phyloP scores from a whole-genome alignment of 768 basidiomycete species.

The Lactarius hatsudake region DNA sequence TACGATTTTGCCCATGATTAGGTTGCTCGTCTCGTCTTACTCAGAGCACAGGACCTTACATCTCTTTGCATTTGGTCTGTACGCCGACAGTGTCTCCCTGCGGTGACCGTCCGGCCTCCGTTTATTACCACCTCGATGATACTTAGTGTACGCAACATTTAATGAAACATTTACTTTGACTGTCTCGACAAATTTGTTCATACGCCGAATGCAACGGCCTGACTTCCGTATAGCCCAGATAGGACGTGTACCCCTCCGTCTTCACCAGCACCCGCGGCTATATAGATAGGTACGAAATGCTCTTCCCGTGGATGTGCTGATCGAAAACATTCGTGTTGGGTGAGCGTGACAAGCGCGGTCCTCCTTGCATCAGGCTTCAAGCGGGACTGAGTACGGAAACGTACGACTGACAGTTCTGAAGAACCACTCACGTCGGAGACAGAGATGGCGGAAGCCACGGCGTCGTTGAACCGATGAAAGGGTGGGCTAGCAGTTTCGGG shows the following conservation, averaged over 20 bases:
- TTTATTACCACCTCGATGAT: slow-evolving; percentile 18
- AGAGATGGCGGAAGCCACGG: slow-evolving; percentile 54
- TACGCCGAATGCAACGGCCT: slow-evolving; percentile 66
- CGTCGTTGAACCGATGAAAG: slow-evolving; percentile 57
- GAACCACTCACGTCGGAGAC: slow-evolving; percentile 45
- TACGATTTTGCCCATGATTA: slow-evolving; percentile 20
- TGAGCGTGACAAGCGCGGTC: slow-evolving; percentile 52
- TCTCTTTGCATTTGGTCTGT: slow-evolving; percentile 11
- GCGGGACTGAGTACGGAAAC: neutral
- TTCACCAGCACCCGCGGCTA: slow-evolving; percentile 72
- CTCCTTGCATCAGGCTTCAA: slow-evolving; percentile 51
- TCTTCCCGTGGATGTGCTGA: slow-evolving; percentile 73
- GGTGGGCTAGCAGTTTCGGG: slow-evolving; percentile 47
- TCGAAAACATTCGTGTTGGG: slow-evolving; percentile 60
- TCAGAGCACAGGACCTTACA: slow-evolving; percentile 9
- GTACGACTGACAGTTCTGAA: slow-evolving; percentile 4
- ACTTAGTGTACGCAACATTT: slow-evolving; percentile 20
- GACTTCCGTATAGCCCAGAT: slow-evolving; percentile 52
- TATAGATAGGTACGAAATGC: slow-evolving; percentile 77
- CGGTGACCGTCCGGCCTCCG: slow-evolving; percentile 8
- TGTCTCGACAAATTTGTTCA: slow-evolving; percentile 27
- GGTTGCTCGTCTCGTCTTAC: neutral
- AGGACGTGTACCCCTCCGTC: slow-evolving; percentile 50
- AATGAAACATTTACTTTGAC: slow-evolving; percentile 22
- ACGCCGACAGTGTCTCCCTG: neutral